Conservation (phyloP, 2,329 filamentous ascomycete species). For the Atkinsonella hypoxylon region DNA sequence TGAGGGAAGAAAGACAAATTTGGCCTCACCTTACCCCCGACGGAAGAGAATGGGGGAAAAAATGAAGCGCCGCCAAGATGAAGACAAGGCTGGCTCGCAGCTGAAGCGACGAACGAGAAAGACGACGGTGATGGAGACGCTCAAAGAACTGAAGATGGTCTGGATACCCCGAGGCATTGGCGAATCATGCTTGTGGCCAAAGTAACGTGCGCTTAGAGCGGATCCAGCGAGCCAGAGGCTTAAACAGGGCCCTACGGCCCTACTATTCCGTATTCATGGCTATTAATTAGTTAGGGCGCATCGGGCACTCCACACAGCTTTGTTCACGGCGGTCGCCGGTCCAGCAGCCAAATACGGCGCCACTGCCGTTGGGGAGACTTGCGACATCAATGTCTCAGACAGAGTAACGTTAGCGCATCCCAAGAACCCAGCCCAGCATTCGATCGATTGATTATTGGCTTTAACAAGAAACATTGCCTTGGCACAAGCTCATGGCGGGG, state of each 20-base stretch:
- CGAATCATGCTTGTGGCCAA: constrained; percentile 13
- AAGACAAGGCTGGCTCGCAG: not conserved
- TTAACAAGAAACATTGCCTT: too few relatives aligned
- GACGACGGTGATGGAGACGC: constrained; percentile 1
- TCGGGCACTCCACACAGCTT: too few relatives aligned
- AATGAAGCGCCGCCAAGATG: not conserved
- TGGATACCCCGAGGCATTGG: constrained; percentile 9
- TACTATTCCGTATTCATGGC: too few relatives aligned
- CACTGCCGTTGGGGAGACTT: not conserved
- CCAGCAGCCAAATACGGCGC: not conserved
- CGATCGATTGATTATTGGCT: too few relatives aligned
- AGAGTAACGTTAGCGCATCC: too few relatives aligned
- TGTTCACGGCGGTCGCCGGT: not conserved
- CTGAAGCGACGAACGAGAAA: not conserved
- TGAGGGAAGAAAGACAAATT: not conserved
- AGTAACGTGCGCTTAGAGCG: constrained; percentile 13
- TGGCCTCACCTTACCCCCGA: not conserved
- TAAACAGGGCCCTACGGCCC: not conserved
- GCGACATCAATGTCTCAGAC: too few relatives aligned
- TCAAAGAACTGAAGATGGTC: not conserved
- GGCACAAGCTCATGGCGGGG: not conserved
- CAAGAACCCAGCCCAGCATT: too few relatives aligned
- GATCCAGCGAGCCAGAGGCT: not conserved
- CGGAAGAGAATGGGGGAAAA: not conserved
- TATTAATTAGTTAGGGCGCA: too few relatives aligned